These are phyloP conservation scores for Solanum dulcamara DNA, from an alignment of 257 asterid genomes.

Conservation along the genomic window DNA sequence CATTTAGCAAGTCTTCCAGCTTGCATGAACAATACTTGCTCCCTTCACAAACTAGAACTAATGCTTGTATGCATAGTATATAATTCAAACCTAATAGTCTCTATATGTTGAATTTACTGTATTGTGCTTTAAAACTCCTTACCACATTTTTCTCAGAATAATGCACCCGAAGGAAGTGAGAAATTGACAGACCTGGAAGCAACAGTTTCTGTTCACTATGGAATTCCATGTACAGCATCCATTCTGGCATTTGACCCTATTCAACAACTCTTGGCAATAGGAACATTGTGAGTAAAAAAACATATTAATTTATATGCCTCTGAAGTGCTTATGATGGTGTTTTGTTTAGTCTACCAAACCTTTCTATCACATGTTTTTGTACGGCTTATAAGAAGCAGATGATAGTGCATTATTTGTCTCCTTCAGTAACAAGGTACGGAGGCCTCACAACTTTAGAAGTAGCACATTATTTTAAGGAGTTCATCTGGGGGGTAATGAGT, in stretches of 20 bases:
- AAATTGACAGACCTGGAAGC: conserved; percentile 36
- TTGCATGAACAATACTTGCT: neutral
- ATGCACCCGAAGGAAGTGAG: conserved; percentile 22
- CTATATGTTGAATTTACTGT: neutral
- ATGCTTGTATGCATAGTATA: neutral
- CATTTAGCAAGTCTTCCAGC: neutral
- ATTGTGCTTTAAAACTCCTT: neutral
- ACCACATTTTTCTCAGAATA: conserved; percentile 16
- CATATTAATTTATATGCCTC: neutral
- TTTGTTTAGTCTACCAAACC: neutral
- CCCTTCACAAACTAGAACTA: neutral
- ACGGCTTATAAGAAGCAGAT: neutral
- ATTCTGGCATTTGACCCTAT: conserved; percentile 70
- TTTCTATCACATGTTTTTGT: neutral
- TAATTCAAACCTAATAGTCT: neutral
- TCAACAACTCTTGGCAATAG: conserved; percentile 82
- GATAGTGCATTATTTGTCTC: neutral
- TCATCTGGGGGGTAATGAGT: neutral
- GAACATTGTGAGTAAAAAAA: conserved; percentile 59
- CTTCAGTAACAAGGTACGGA: neutral
- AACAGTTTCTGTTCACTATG: conserved; percentile 65
- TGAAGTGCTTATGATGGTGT: neutral
- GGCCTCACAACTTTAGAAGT: neutral
- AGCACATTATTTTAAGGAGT: neutral
- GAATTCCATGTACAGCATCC: conserved; percentile 90